Base-by-base conservation (phyloP, 2,329 filamentous ascomycete genomes). In the Aschersonia sp. region DNA sequence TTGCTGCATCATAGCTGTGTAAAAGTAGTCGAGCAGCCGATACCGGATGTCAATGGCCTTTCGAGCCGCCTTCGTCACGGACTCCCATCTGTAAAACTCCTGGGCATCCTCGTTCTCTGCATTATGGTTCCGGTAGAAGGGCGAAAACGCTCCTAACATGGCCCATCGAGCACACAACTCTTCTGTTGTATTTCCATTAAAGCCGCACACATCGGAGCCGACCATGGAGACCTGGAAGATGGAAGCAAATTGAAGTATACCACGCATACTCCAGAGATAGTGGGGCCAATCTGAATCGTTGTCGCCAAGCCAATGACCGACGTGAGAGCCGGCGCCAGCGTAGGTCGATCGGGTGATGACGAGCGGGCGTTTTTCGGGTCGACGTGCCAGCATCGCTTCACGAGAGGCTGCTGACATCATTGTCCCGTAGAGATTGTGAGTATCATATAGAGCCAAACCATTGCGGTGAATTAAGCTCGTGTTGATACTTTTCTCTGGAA, bases 271-370 rank as follows among this genome's bases (percentile, higher is more conserved):
- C 30, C 71, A 63, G 1, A 72, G 72, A 61, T 82, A 83, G 48
- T 78, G 68, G 4, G 64, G 61, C 80, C 80, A 84, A 30, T 53
- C 53, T 4, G 55, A 76, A 53, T 58, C 50, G 45, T 62, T 62
- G 30, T 62, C 59, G 49, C 76, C 76, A 3, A 78, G 69, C 76
- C 76, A 80, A 52, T 84, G 59, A 57, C 79, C 58, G 62, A 89
- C 56, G 69, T 86, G 67, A 3, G 65, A 58, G 3, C 85, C 85
- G 0, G 82, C 78, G 5, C 85, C 84, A 2, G 83, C 80, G 56
- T 85, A 89, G 0, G 84, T 89, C 28, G 79, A 84, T 30, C 85
- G 78, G 0, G 84, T 87, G 54, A 91, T 85, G 45, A 89, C 70
- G 50, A 89, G 60, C 1, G 85, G 84, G 0, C 85, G 76, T 4